Percentiles rank a stretch among this genome's conserved stretches.
phyloP scores from a whole-genome alignment of 2,329 filamentous ascomycete species.

The Aspergillus vadensis region DNA sequence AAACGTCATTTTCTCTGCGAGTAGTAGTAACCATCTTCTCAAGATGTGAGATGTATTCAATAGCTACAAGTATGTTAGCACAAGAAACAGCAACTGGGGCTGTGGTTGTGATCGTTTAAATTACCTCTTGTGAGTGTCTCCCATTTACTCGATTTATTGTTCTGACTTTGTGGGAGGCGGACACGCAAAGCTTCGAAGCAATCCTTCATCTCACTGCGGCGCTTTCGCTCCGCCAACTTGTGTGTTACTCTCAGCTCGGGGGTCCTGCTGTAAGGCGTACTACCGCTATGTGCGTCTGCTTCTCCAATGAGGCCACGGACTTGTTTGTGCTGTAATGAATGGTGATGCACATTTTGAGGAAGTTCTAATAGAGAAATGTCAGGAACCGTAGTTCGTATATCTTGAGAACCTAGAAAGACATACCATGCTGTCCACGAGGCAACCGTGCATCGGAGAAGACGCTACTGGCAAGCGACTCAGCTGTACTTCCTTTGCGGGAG shows the following conservation, averaged over 20 bases:
- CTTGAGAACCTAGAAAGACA: slow-evolving; percentile 15
- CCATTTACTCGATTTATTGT: slow-evolving; percentile 57
- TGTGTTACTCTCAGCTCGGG: slow-evolving; percentile 54
- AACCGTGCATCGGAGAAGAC: slow-evolving; percentile 49
- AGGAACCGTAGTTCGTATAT: neutral
- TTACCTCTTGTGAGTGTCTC: slow-evolving; percentile 52
- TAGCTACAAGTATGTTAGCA: slow-evolving; percentile 37
- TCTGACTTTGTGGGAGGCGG: slow-evolving; percentile 49
- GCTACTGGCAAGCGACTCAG: slow-evolving; percentile 51
- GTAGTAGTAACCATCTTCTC: slow-evolving; percentile 44
- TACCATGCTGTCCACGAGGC: slow-evolving; percentile 52
- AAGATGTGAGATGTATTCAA: slow-evolving; percentile 51
- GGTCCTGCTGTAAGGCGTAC: slow-evolving; percentile 53
- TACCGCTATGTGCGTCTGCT: slow-evolving; percentile 43
- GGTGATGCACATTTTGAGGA: slow-evolving; percentile 51
- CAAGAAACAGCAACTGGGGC: neutral
- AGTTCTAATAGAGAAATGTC: slow-evolving; percentile 41
- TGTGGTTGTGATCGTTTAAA: neutral
- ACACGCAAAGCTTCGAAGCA: slow-evolving; percentile 51
- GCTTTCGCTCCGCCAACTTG: slow-evolving; percentile 54
- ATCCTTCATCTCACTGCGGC: slow-evolving; percentile 56
- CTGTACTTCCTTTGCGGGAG: slow-evolving; percentile 49
- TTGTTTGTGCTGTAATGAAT: slow-evolving; percentile 52
- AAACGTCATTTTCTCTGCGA: slow-evolving; percentile 42
- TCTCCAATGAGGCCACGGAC: slow-evolving; percentile 51